Conservation (phyloP, 2,329 filamentous ascomycete genomes). For the Colletotrichum sp. region DNA sequence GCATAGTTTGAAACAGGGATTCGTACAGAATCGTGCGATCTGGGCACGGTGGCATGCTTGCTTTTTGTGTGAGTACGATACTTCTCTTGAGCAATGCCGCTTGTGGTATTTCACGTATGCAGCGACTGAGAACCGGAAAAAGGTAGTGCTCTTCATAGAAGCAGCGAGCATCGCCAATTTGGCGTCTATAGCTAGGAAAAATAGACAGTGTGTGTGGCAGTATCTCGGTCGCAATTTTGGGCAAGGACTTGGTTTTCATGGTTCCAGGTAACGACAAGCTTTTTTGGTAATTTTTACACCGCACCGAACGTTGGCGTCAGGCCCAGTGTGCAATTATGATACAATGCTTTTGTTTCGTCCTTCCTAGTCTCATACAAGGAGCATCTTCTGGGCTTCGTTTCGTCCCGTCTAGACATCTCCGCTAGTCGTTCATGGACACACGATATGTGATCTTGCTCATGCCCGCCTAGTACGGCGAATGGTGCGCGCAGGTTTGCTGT, state of each 20-base stretch:
- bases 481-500: neutral
- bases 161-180: neutral
- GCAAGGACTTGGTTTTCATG: neutral
- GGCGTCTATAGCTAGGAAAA: neutral
- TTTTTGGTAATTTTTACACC: neutral
- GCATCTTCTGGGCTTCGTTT: neutral
- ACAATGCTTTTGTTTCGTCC: conserved; percentile 1
- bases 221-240: neutral
- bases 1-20: neutral
- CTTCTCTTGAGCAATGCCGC: neutral
- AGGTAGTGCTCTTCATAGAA: neutral
- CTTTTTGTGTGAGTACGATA: neutral
- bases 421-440: neutral
- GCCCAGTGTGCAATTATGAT: conserved; percentile 9
- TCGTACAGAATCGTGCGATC: neutral
- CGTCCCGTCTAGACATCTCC: neutral
- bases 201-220: neutral
- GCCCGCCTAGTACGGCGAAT: neutral
- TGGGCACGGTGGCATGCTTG: neutral
- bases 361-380: neutral
- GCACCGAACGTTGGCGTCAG: neutral
- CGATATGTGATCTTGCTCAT: neutral
- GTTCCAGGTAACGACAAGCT: neutral
- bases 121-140: neutral
- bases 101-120: neutral